Base-by-base conservation (phyloP, 768 basidiomycete species). In the Suillus plorans region DNA sequence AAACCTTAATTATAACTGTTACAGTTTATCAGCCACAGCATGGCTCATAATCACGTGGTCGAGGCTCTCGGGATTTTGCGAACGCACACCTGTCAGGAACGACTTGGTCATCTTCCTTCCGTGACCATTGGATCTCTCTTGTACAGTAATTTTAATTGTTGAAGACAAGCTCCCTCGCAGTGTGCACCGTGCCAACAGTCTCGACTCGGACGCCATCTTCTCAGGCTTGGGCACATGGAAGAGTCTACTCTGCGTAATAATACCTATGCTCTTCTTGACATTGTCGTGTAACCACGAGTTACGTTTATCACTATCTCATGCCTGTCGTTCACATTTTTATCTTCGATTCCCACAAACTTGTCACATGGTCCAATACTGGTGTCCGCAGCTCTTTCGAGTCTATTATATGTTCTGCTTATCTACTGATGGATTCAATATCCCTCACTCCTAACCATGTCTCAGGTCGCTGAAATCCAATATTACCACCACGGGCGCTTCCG, bases 401-500 rank as follows among this genome's bases (percentile, higher is more conserved):
- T 42, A 42, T 41, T 59, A 59, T 59, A 59, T 42, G 25, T 31
- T 42, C 28, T 3, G 28, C 28, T 28, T 0, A 28, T 16, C 28
- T 18, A 20, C 12, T 59, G 28, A 58, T 28, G 25, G 18, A 8
- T 7, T 59, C 28, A 25, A 59, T 59, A 42, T 42, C 58, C 58
- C 39, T 44, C 28, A 18, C 58, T 42, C 39, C n/a, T n/a, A 53
- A 31, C 22, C 64, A 71, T 72, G 71, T 69, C 71, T 39, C 63
- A 64, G 63, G 67, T 39, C 63, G 63, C 72, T 20, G 63, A 76
- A n/a, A 83, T 80, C 2, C 78, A 83, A 64, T 81, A 80, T 70
- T 80, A 85, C 66, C 82, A 81, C 67, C 86, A 87, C 61, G 86
- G 85, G 8, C 81, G 85, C 28, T 82, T 86, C 69, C 76, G 70